phyloP scores from a whole-genome alignment of 2,329 filamentous ascomycete species.

The Fusarium proliferatum region DNA sequence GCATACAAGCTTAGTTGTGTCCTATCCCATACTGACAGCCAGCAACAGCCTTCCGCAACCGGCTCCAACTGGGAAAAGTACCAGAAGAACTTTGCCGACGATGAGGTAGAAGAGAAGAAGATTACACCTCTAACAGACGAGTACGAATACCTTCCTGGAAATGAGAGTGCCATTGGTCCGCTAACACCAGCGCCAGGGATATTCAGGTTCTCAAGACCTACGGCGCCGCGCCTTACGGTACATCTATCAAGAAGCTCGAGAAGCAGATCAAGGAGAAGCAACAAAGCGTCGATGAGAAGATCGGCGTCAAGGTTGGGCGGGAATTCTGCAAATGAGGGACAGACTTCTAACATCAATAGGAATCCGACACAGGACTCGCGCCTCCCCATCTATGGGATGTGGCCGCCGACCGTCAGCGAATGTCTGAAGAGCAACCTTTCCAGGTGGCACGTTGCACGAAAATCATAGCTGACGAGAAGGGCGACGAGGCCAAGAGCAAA shows the following conservation, averaged over 20 bases:
- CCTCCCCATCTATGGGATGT: constrained; percentile 99
- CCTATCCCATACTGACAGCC: constrained; percentile 39
- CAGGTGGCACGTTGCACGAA: constrained; percentile 99
- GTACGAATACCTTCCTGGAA: constrained; percentile 63
- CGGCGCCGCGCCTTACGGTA: constrained; percentile 94
- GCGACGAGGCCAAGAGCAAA: constrained; percentile 97
- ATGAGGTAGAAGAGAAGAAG: constrained; percentile 99
- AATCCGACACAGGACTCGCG: constrained; percentile 98
- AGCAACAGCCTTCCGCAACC: constrained; percentile 86
- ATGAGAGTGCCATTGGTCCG: neutral
- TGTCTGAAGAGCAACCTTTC: constrained; percentile 97
- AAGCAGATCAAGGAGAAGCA: constrained; percentile 99
- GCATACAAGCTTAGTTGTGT: constrained; percentile 13
- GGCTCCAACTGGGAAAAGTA: constrained; percentile 99
- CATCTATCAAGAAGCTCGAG: constrained; percentile 94
- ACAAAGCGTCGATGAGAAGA: constrained; percentile 98
- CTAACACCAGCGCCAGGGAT: constrained; percentile 71
- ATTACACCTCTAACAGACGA: constrained; percentile 97
- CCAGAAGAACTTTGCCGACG: constrained; percentile 95
- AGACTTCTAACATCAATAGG: constrained; percentile 62
- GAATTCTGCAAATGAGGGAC: neutral
- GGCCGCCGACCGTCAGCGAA: constrained; percentile 95
- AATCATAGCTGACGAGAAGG: constrained; percentile 95
- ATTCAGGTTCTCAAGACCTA: constrained; percentile 99
- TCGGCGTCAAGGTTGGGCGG: constrained; percentile 77